Evolutionary conservation across 2,329 filamentous ascomycete species (phyloP).

Genomic region (Aspergillus amoenus): DNA sequence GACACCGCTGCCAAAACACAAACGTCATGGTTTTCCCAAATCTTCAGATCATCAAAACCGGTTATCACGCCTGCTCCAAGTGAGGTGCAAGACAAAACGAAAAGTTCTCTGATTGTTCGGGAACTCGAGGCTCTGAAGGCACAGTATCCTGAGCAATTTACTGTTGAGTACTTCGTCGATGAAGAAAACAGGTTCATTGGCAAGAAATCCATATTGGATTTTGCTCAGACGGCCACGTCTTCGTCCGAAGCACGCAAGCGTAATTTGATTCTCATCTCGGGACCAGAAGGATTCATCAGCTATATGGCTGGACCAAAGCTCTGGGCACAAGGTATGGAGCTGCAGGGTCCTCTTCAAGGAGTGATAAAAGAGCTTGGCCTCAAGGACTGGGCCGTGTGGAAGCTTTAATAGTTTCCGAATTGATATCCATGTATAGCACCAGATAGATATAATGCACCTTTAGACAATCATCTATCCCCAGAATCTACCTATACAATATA

Average conservation of each 20-base stretch:
- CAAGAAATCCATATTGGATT: conserved; percentile 48
- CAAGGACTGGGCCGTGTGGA: conserved; percentile 59
- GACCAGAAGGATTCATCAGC: conserved; percentile 84
- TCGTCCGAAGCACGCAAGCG: conserved; percentile 29
- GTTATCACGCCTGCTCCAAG: conserved; percentile 3
- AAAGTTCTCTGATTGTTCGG: conserved; percentile 49
- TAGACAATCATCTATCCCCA: not conserved
- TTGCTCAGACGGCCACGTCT: conserved; percentile 23
- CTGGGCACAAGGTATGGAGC: conserved; percentile 70
- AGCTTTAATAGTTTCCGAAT: conserved; percentile 45
- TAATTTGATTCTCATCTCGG: conserved; percentile 75
- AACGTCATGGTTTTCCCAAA: conserved; percentile 31
- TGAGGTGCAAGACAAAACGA: not conserved
- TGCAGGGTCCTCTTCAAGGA: conserved; percentile 73
- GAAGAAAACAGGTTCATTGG: conserved; percentile 70
- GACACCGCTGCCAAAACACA: conserved; percentile 13
- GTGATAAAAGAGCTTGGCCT: conserved; percentile 62
- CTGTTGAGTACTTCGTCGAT: conserved; percentile 76
- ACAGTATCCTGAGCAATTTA: conserved; percentile 56
- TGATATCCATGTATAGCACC: not conserved
- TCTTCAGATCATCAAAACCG: conserved; percentile 22
- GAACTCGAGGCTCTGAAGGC: conserved; percentile 65
- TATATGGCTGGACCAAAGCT: conserved; percentile 77
- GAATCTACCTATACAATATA: not conserved
- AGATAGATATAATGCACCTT: not conserved